Base-by-base conservation (phyloP, 768 basidiomycete species). In the Lyophyllum semitale region DNA sequence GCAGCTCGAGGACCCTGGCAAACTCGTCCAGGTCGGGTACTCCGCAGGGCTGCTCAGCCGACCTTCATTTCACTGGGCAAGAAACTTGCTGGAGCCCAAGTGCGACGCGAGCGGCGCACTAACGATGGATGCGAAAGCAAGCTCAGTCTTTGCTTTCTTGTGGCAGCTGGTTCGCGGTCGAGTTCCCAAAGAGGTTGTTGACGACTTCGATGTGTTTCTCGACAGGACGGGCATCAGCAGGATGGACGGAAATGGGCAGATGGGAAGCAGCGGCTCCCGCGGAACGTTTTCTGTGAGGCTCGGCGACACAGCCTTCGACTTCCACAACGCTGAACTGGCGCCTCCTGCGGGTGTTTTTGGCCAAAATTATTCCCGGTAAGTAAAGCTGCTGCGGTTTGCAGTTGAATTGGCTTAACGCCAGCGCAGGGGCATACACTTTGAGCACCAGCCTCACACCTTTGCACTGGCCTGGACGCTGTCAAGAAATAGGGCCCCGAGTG, bases 1-100 rank as follows among this genome's bases (percentile, higher is more conserved):
- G 43, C 43, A 63, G 59, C 44, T 59, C 6, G 59, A 65, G 30
- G 62, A 65, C 41, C 48, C 62, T 25, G 59, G 62, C 7, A 48
- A 35, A 12, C 44, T 63, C 1, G 37, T 49, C 3, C 54, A 53
- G 18, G 40, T 55, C 5, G 59, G 59, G 11, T 63, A 53, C 35
- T 57, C 59, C 5, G 59, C 64, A 17, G 57, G 60, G 8, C 42
- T 50, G 1, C 38, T 48, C 3, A 55, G 53, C n/a, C 4, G 15
- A 22, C 59, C 59, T 30, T 18, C 18, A 1, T 61, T 64, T 33
- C 32, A 59, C 17, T 62, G 63, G 58, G 63, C 47, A 12, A 38
- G 48, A 15, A 63, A 63, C 23, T 17, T 63, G 3, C 13, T 40
- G 7, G 38, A 13, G 15, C 30, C 4, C 44, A 47, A 27, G 23